Base-by-base conservation (phyloP, 1,284 basidiomycete genomes). In the Sporisorium graminicola region DNA sequence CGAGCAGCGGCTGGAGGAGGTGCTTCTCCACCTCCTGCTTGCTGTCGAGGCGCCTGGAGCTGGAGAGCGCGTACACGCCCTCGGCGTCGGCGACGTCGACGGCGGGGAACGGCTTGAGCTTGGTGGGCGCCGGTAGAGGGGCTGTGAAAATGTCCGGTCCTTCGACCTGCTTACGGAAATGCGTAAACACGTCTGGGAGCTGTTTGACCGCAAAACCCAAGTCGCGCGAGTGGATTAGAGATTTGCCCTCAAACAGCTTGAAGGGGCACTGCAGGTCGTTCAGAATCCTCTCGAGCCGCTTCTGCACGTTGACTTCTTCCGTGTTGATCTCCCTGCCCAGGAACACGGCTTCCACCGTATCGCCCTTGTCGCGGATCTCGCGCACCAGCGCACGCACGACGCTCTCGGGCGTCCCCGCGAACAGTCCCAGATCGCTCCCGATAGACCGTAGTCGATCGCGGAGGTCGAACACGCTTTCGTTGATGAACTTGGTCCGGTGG, bases 271-370 rank as follows among this genome's bases (percentile, higher is more conserved):
- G 63, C 3, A 70, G 33, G 4, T 61, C 46, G 5, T 4, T 4
- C 2, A 73, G 37, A 14, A 70, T 27, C 0, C 27, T 0, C 27
- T 52, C 27, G 8, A 82, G 65, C 8, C 78, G 66, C 5, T 61
- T 58, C 47, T 82, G 77, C 0, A 70, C 73, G 16, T 74, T 74
- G 26, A 78, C 72, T 37, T 82, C 81, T 22, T 82, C 81, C 7
- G 81, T 77, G 40, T 77, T 77, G 29, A 86, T 84, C 78, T 88
- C 88, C 47, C 86, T 85, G 40, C 87, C 83, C 60, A 88, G 79
- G 77, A 86, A 89, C 0, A 89, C 87, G 0, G 84, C 87, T 26
- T 86, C 83, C 20, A 89, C 85, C 2, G 81, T 82, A 68, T 86
- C 86, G 1, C 86, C 86, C 5, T 80, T 72, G 7, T 82, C 74